These are phyloP conservation scores for Arachnomyces sp. DNA, from an alignment of 2,329 filamentous ascomycete genomes.

Conservation along the genomic window DNA sequence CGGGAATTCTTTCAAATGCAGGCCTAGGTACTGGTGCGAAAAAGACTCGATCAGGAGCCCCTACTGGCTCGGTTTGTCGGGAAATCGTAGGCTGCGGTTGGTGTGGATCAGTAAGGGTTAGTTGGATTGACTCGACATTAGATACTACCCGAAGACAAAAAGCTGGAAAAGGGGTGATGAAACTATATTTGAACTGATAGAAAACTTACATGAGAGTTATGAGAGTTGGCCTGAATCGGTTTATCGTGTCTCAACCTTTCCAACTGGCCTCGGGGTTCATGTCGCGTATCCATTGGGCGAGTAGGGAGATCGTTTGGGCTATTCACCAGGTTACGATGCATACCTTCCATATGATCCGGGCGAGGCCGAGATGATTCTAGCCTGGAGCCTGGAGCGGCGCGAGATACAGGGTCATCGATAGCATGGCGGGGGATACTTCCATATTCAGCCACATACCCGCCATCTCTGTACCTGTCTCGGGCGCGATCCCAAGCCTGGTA, in stretches of 20 bases:
- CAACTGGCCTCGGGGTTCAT: too few relatives aligned
- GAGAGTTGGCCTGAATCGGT: conserved; percentile 2
- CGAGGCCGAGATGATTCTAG: conserved; percentile 1
- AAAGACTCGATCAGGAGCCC: background rate
- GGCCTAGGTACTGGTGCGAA: background rate
- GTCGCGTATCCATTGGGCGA: too few relatives aligned
- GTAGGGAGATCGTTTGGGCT: background rate
- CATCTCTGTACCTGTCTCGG: conserved; percentile 31
- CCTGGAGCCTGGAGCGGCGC: background rate
- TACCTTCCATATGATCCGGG: background rate
- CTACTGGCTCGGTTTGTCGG: background rate
- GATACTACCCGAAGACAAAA: too few relatives aligned
- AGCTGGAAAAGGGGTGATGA: background rate
- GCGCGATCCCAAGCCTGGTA: conserved; percentile 41
- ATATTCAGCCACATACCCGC: conserved; percentile 12
- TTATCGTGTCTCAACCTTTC: too few relatives aligned
- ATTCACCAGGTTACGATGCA: conserved; percentile 2
- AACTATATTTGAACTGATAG: background rate
- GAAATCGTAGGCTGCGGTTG: too few relatives aligned
- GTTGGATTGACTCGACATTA: too few relatives aligned
- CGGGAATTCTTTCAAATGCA: background rate
- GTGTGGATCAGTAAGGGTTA: too few relatives aligned
- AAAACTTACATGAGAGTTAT: background rate
- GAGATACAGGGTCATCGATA: conserved; percentile 1
- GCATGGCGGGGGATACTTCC: too few relatives aligned